Evolutionary conservation across 2,329 filamentous ascomycete genomes (phyloP).

Genomic region (Ambrosiella cleistominuta): DNA sequence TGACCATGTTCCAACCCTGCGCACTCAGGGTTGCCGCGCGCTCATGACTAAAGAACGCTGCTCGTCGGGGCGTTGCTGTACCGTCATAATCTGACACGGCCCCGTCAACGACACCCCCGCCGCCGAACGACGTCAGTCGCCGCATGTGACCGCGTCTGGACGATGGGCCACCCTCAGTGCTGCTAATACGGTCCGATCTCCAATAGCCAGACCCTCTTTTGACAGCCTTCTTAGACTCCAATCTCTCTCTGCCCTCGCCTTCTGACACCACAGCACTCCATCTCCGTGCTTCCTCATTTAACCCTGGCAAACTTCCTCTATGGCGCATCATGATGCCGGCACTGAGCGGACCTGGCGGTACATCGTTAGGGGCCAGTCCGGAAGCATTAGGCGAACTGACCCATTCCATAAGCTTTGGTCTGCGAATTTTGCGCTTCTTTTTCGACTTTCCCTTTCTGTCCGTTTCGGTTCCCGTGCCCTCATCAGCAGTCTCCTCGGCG

Average conservation of each 20-base stretch:
- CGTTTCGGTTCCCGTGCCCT: conserved; percentile 27
- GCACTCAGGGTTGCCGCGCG: conserved; percentile 56
- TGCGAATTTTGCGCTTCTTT: conserved; percentile 46
- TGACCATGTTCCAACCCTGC: conserved; percentile 84
- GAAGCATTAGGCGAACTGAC: conserved; percentile 51
- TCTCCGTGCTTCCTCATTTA: conserved; percentile 39
- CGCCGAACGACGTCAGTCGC: conserved; percentile 46
- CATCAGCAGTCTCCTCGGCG: conserved; percentile 73
- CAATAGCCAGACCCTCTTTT: conserved; percentile 8
- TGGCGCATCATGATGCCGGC: conserved; percentile 37
- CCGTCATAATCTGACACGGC: conserved; percentile 43
- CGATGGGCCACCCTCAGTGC: conserved; percentile 8
- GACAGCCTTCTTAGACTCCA: conserved; percentile 24
- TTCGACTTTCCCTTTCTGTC: conserved; percentile 34
- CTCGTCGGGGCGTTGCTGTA: conserved; percentile 34
- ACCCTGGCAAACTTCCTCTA: conserved; percentile 48
- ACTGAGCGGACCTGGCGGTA: conserved; percentile 16
- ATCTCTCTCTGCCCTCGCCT: conserved; percentile 51
- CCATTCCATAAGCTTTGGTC: conserved; percentile 32
- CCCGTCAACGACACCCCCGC: conserved; percentile 24
- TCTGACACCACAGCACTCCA: conserved; percentile 37
- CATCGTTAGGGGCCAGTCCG: conserved; percentile 17
- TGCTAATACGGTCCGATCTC: conserved; percentile 13
- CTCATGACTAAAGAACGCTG: conserved; percentile 41
- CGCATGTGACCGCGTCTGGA: conserved; percentile 37